phyloP scores from a whole-genome alignment of 768 basidiomycete species.

The Daedaleopsis sinensis region DNA sequence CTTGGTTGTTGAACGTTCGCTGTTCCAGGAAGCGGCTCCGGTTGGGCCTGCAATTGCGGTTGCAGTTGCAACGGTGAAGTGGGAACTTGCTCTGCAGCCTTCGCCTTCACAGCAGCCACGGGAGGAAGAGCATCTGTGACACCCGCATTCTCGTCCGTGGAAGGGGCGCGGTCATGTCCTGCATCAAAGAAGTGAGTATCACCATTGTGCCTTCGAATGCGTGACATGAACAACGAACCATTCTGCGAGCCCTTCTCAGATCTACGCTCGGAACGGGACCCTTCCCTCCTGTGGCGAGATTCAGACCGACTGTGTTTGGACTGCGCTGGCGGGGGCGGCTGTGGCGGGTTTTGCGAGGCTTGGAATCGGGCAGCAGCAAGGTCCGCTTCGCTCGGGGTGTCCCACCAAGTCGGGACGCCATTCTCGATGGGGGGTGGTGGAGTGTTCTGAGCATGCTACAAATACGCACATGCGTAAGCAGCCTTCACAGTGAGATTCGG shows the following conservation, averaged over 20 bases:
- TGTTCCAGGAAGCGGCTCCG: conserved; percentile 6
- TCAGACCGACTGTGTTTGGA: neutral
- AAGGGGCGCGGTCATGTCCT: neutral
- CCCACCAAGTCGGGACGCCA: conserved; percentile 27
- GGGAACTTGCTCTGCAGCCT: conserved; percentile 2
- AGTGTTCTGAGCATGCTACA: conserved; percentile 31
- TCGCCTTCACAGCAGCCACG: conserved; percentile 21
- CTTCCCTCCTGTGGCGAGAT: neutral
- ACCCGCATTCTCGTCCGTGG: conserved; percentile 19
- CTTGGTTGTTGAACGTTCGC: neutral
- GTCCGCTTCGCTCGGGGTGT: conserved; percentile 23
- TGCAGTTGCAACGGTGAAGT: neutral
- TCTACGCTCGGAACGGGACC: neutral
- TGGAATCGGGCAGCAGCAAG: conserved; percentile 23
- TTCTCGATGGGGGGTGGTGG: conserved; percentile 23
- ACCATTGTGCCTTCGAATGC: neutral
- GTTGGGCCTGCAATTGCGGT: neutral
- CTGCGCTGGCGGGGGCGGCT: neutral
- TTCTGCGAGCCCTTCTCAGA: neutral
- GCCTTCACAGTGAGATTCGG: neutral
- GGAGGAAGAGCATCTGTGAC: conserved; percentile 26
- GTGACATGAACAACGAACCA: neutral
- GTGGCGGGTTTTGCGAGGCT: conserved; percentile 1
- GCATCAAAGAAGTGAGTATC: neutral
- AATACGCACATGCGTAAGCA: neutral